A percentile compares a stretch with the other conserved stretches of the same genome.
phyloP scores from a whole-genome alignment of 805 yeast genomes.

The Saccharomycopsis babjevae region DNA sequence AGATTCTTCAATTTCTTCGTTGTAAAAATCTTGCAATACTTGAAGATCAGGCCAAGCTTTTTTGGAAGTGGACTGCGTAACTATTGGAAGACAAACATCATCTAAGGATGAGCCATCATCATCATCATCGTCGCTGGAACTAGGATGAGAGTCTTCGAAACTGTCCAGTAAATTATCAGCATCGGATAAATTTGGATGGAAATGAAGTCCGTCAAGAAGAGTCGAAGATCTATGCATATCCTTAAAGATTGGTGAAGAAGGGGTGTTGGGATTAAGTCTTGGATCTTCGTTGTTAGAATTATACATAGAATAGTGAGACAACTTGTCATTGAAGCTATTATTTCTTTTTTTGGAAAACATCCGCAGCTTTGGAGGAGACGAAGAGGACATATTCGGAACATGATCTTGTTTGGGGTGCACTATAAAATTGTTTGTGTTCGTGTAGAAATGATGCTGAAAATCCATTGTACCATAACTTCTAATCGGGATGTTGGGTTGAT shows the following conservation, averaged over 20 bases:
- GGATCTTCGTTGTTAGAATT: background rate
- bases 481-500: background rate
- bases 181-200: constrained; percentile 15
- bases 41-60: constrained; percentile 73
- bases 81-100: constrained; percentile 88
- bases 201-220: constrained; percentile 11
- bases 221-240: background rate
- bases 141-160: constrained; percentile 18
- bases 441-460: background rate
- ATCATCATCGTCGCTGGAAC: constrained; percentile 11
- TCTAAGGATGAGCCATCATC: constrained; percentile 62
- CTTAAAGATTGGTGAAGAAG: background rate
- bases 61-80: constrained; percentile 28
- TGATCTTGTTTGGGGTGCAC: background rate
- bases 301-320: background rate
- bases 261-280: background rate
- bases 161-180: constrained; percentile 15
- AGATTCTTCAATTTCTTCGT: constrained; percentile 41
- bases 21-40: constrained; percentile 67
- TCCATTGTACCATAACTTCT: background rate
- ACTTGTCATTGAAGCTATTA: background rate
- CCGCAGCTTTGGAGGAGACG: background rate
- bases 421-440: background rate
- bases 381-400: background rate
- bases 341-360: background rate